Conservation (phyloP, 306 rosid genomes). For the Psophocarpus tetragonolobus region DNA sequence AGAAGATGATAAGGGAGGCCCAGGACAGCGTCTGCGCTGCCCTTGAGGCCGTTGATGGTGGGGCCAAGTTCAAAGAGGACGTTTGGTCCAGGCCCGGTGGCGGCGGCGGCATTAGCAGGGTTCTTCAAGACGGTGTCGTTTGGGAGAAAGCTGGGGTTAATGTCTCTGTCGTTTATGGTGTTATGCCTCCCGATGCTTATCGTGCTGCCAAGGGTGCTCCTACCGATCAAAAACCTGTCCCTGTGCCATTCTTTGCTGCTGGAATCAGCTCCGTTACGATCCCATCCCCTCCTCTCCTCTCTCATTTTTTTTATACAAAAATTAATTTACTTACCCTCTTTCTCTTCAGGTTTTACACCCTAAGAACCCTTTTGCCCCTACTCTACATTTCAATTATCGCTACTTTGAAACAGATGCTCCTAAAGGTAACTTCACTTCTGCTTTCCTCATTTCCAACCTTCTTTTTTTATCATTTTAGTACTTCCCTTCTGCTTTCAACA, state of each 20-base stretch:
- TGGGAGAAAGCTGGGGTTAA: constrained; percentile 99
- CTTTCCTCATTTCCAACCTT: not conserved
- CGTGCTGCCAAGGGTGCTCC: constrained; percentile 79
- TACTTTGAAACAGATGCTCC: constrained; percentile 97
- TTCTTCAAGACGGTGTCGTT: constrained; percentile 88
- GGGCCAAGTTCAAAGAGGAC: constrained; percentile 78
- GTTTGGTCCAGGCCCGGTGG: constrained; percentile 99
- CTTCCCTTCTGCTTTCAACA: not conserved
- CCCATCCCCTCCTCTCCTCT: no score
- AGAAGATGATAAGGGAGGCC: constrained; percentile 96
- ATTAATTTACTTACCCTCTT: not conserved
- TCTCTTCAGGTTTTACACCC: constrained; percentile 86
- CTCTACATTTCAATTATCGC: constrained; percentile 91
- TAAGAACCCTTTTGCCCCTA: constrained; percentile 96
- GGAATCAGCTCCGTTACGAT: constrained; percentile 88
- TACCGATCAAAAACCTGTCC: constrained; percentile 77
- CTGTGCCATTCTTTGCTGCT: constrained; percentile 91
- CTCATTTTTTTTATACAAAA: no score
- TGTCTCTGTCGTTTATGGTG: constrained; percentile 93
- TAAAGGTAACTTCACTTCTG: constrained; percentile 48
- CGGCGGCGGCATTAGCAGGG: constrained; percentile 97
- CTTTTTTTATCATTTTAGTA: not conserved
- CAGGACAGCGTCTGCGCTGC: constrained; percentile 86
- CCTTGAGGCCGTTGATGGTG: constrained; percentile 78
- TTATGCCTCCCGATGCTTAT: constrained; percentile 98